phyloP scores from a whole-genome alignment of 2,329 filamentous ascomycete genomes.

The Fusarium guadeloupense region DNA sequence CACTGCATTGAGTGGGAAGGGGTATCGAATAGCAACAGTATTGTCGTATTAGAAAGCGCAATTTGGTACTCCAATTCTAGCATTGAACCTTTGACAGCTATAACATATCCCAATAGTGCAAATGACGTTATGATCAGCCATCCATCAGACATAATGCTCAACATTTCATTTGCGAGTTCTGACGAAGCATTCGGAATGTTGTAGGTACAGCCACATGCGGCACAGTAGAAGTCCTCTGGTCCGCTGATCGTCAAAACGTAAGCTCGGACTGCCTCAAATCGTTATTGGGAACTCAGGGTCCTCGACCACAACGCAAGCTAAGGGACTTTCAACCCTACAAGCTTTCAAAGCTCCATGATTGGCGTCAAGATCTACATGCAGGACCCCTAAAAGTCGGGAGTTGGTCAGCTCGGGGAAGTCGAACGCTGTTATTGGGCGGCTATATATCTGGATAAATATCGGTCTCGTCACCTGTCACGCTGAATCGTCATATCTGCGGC shows the following conservation, averaged over 20 bases:
- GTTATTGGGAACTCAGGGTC: neutral
- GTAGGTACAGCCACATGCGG: no score
- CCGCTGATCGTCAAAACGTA: neutral
- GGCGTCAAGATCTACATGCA: neutral
- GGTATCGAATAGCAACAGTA: no score
- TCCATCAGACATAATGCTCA: no score
- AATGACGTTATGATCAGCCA: no score
- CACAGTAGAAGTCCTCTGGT: neutral
- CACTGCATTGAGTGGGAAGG: no score
- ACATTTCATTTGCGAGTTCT: no score
- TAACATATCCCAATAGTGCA: no score
- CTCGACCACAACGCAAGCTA: neutral
- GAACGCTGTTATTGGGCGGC: constrained; percentile 2
- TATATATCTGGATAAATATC: constrained; percentile 18
- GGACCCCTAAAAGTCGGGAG: neutral
- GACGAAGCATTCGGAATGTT: no score
- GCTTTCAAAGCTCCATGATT: neutral
- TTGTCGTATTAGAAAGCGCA: no score
- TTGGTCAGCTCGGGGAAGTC: neutral
- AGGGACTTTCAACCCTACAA: neutral
- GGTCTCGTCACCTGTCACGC: neutral
- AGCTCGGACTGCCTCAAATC: neutral
- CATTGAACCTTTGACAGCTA: no score
- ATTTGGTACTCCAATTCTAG: no score
- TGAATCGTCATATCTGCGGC: constrained; percentile 14